These are phyloP conservation scores for Cicer judaicum DNA, from an alignment of 306 rosid species.

Conservation along the genomic window DNA sequence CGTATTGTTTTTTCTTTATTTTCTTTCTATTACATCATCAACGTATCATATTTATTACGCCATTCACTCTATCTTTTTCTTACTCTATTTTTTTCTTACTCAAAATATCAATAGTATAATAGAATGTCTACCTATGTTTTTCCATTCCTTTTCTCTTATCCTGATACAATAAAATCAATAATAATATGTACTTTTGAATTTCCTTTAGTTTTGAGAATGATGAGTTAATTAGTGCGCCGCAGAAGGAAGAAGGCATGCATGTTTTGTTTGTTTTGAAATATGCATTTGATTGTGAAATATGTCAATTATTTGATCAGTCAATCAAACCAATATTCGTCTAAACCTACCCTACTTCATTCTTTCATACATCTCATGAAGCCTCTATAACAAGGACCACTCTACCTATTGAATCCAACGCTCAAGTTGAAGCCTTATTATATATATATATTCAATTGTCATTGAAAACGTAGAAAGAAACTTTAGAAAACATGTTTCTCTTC, in stretches of 20 bases:
- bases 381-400: constrained; percentile 47
- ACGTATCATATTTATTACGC: no score
- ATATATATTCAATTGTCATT: constrained; percentile 7
- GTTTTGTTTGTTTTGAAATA: not conserved
- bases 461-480: constrained; percentile 37
- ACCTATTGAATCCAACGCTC: constrained; percentile 36
- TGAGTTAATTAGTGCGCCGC: not conserved
- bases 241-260: not conserved
- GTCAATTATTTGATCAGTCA: not conserved
- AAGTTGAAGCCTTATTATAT: not conserved
- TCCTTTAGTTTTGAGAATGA: not conserved
- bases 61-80: no score
- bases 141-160: no score
- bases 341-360: constrained; percentile 6
- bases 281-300: not conserved
- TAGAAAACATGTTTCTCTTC: not conserved
- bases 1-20: no score
- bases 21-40: no score
- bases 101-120: no score
- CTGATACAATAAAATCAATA: no score
- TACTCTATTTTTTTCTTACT: no score
- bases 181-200: no score
- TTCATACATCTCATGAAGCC: constrained; percentile 18
- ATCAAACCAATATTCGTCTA: not conserved
- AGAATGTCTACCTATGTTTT: no score